phyloP scores from a whole-genome alignment of 108 stramenopile species.

The Schizochytrium sp. region DNA sequence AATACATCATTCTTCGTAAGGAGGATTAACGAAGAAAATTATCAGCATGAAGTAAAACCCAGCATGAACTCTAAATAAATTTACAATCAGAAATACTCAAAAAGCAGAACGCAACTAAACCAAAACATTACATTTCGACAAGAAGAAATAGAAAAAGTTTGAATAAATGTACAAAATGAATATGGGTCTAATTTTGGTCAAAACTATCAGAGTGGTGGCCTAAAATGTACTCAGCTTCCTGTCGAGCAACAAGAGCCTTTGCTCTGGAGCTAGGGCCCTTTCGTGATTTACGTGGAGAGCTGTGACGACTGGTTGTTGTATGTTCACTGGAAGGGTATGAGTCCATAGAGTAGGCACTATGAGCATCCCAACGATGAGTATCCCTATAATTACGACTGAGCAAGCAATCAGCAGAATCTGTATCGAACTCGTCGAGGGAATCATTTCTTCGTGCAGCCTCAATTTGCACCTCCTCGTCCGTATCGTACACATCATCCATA shows the following conservation, averaged over 20 bases:
- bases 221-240: not conserved
- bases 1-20: too few relatives aligned
- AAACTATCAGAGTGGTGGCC: not conserved
- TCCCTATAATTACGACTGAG: not conserved
- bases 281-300: not conserved
- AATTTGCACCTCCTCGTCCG: not conserved
- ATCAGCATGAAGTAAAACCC: too few relatives aligned
- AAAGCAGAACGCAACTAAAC: too few relatives aligned
- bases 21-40: too few relatives aligned
- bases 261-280: not conserved
- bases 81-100: too few relatives aligned
- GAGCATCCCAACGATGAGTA: not conserved
- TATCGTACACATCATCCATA: constrained; percentile 10
- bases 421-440: not conserved
- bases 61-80: too few relatives aligned
- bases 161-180: not conserved
- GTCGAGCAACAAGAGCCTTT: not conserved
- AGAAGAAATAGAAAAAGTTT: not conserved
- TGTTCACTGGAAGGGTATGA: not conserved
- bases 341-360: constrained; percentile 19
- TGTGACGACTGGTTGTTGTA: not conserved
- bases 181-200: not conserved
- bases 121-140: not conserved
- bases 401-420: constrained; percentile 7
- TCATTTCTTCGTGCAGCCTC: not conserved